Conservation (phyloP, 2,329 filamentous ascomycete genomes). For the Nectriaceae sp. region DNA sequence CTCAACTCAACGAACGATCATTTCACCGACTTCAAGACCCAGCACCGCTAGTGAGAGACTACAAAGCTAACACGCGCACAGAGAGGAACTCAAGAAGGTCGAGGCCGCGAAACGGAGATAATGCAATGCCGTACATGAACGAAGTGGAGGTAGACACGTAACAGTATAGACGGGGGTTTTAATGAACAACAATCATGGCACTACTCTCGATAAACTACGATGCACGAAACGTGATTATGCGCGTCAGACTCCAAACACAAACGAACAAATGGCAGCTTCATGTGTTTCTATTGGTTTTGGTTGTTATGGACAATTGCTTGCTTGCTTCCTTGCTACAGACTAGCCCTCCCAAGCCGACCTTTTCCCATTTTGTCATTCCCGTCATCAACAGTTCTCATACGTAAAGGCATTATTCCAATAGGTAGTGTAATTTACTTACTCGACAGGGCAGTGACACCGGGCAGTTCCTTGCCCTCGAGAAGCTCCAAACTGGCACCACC, state of each 20-base stretch:
- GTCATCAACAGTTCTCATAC: slow-evolving; percentile 32
- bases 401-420: slow-evolving; percentile 16
- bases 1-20: slow-evolving; percentile 1
- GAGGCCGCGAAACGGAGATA: slow-evolving; percentile 70
- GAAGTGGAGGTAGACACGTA: slow-evolving; percentile 14
- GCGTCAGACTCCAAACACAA: too few relatives aligned
- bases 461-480: slow-evolving; percentile 96
- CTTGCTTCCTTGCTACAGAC: slow-evolving; percentile 32
- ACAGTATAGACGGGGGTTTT: slow-evolving; percentile 4
- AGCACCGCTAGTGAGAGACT: too few relatives aligned
- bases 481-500: slow-evolving; percentile 95
- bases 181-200: slow-evolving; percentile 17
- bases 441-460: slow-evolving; percentile 90
- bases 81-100: slow-evolving; percentile 94
- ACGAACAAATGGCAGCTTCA: slow-evolving; percentile 14
- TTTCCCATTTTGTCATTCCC: slow-evolving; percentile 33
- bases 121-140: slow-evolving; percentile 27
- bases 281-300: slow-evolving; percentile 6
- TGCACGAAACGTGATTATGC: too few relatives aligned
- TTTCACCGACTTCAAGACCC: neutral
- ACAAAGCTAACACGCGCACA: slow-evolving; percentile 35
- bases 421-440: slow-evolving; percentile 56
- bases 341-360: slow-evolving; percentile 36
- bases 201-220: too few relatives aligned
- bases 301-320: slow-evolving; percentile 23